Conservation (phyloP, 257 asterid genomes). For the Solanum chiquidenum region DNA sequence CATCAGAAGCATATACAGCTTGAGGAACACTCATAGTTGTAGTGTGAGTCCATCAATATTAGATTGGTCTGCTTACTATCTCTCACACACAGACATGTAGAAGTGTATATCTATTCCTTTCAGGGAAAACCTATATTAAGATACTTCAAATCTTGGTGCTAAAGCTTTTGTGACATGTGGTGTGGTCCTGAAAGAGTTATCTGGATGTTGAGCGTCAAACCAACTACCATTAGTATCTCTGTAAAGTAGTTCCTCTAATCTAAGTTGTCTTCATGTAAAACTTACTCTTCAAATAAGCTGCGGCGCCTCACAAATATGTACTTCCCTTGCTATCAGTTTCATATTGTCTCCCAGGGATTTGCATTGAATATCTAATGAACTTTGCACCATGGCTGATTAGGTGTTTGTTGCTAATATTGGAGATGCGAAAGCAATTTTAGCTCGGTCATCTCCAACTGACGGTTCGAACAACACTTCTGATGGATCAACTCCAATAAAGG, state of each 20-base stretch:
- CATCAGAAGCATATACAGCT: not conserved
- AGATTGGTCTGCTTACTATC: not conserved
- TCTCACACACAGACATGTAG: not conserved
- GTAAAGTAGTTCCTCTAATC: not conserved
- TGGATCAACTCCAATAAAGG: conserved; percentile 35
- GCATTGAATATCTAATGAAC: not conserved
- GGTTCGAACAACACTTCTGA: conserved; percentile 21
- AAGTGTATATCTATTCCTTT: not conserved
- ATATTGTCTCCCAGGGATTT: not conserved
- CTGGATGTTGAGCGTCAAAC: not conserved
- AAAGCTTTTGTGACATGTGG: not conserved
- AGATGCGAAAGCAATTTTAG: conserved; percentile 83
- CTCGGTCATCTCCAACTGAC: conserved; percentile 52
- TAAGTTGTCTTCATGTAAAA: not conserved
- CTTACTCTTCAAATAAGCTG: not conserved
- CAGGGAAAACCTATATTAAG: not conserved
- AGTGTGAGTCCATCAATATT: not conserved
- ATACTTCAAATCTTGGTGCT: not conserved
- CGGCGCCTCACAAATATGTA: not conserved
- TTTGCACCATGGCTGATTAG: conserved; percentile 17
- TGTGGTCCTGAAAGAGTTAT: not conserved
- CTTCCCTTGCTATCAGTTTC: not conserved
- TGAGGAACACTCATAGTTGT: not conserved
- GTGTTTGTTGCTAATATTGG: conserved; percentile 92
- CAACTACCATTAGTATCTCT: not conserved